Conservation (phyloP, 495 filamentous ascomycete species). For the Xylona heveae region DNA sequence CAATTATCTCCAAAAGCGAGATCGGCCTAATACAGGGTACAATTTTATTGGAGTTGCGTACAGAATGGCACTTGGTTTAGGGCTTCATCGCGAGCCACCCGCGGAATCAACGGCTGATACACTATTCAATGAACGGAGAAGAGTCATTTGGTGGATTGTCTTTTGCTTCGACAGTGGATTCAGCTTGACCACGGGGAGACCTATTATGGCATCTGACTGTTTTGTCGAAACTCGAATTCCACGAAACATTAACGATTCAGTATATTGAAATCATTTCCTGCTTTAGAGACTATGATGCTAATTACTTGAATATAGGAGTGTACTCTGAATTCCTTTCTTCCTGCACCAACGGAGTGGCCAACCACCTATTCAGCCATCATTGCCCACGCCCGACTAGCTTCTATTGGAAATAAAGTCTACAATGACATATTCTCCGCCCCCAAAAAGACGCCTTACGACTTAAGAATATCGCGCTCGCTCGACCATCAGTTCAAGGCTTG, state of each 20-base stretch:
- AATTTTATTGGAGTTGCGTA: slow-evolving; percentile 20
- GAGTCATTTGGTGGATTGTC: slow-evolving; percentile 16
- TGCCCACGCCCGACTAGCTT: slow-evolving; percentile 11
- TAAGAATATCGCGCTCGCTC: slow-evolving; percentile 9
- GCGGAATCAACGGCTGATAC: slow-evolving; percentile 6
- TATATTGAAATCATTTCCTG: no score
- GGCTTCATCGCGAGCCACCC: slow-evolving; percentile 19
- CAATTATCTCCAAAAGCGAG: slow-evolving; percentile 10
- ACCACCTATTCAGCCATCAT: slow-evolving; percentile 17
- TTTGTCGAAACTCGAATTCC: slow-evolving; percentile 12
- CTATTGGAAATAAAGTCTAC: slow-evolving; percentile 13
- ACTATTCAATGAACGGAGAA: slow-evolving; percentile 12
- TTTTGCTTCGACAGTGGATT: slow-evolving; percentile 17
- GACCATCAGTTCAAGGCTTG: slow-evolving; percentile 11
- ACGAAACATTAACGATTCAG: slow-evolving; percentile 12
- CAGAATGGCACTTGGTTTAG: slow-evolving; percentile 23
- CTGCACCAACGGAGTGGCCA: slow-evolving; percentile 7
- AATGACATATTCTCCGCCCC: slow-evolving; percentile 10
- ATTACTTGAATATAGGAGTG: no score
- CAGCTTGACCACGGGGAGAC: slow-evolving; percentile 15
- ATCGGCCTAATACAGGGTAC: slow-evolving; percentile 5
- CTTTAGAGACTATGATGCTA: no score
- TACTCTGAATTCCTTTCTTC: slow-evolving; percentile 5
- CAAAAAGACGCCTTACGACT: slow-evolving; percentile 8
- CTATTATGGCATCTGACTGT: slow-evolving; percentile 9